Conservation (phyloP, 441 rosid genomes). For the Metrosideros polymorpha region DNA sequence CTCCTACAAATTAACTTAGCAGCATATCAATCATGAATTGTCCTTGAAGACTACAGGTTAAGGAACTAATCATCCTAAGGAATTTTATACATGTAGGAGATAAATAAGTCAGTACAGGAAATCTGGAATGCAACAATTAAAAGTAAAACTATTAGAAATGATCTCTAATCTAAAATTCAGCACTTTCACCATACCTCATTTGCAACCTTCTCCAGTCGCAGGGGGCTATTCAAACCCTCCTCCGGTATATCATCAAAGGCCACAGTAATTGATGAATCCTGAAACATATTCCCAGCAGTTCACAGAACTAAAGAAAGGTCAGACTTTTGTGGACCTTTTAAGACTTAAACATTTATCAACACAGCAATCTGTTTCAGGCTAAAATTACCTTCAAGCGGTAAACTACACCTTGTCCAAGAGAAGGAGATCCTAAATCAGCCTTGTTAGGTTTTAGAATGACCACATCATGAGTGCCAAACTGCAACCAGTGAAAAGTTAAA, state of each 20-base stretch:
- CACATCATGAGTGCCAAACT: conserved; percentile 91
- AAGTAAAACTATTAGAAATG: not conserved
- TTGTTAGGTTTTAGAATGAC: conserved; percentile 81
- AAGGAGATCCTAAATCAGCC: conserved; percentile 75
- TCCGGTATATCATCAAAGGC: conserved; percentile 91
- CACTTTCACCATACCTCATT: conserved; percentile 54
- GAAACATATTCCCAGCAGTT: conserved; percentile 6
- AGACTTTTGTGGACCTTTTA: not conserved
- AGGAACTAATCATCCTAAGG: not conserved
- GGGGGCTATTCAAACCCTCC: conserved; percentile 70
- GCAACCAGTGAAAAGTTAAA: conserved; percentile 6
- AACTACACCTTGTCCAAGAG: conserved; percentile 96
- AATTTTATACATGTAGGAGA: not conserved
- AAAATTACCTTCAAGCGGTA: conserved; percentile 65
- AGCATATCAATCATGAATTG: not conserved
- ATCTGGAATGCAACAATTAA: not conserved
- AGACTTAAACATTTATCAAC: not conserved
- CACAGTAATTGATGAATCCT: conserved; percentile 83
- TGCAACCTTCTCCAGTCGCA: conserved; percentile 84
- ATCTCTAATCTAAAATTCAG: not conserved
- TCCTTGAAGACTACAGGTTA: not conserved
- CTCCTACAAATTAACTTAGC: not conserved
- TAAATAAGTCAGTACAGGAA: not conserved
- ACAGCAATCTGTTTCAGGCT: not conserved
- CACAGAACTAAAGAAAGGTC: not conserved